Percentiles rank a stretch among this genome's conserved stretches.
These are phyloP conservation scores for Collybiopsis luxurians DNA, from an alignment of 768 basidiomycete species.

Conservation along the genomic window DNA sequence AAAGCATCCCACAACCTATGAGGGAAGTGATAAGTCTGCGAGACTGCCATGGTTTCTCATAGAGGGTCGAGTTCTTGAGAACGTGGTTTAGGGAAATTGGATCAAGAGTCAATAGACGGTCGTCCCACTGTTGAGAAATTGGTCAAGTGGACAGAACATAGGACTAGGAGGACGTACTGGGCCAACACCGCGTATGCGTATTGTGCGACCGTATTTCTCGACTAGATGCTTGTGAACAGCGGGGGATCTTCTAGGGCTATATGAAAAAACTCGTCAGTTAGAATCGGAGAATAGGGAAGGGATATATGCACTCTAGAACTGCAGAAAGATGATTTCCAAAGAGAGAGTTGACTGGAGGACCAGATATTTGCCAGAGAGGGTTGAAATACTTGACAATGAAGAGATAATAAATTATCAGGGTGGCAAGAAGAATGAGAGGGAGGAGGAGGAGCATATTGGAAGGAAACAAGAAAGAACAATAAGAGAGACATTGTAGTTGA, in stretches of 20 bases:
- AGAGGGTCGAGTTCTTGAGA: slow-evolving; percentile 65
- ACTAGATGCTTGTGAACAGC: slow-evolving; percentile 51
- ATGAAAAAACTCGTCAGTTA: neutral
- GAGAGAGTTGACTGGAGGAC: slow-evolving; percentile 51
- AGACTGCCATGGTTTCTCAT: slow-evolving; percentile 84
- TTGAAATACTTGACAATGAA: slow-evolving; percentile 34
- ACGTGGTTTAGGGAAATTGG: slow-evolving; percentile 73
- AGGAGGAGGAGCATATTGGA: slow-evolving; percentile 3
- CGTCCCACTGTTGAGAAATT: slow-evolving; percentile 56
- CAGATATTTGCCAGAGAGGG: slow-evolving; percentile 55
- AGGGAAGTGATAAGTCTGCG: slow-evolving; percentile 70
- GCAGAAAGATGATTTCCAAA: slow-evolving; percentile 53
- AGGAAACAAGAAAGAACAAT: neutral
- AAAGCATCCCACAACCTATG: slow-evolving; percentile 82
- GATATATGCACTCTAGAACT: slow-evolving; percentile 53
- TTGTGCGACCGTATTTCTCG: slow-evolving; percentile 62
- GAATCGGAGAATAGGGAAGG: neutral
- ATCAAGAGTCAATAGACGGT: slow-evolving; percentile 79
- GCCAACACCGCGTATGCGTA: slow-evolving; percentile 64
- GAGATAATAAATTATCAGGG: slow-evolving; percentile 27
- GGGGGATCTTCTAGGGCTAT: slow-evolving; percentile 52
- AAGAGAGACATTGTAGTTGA: slow-evolving; percentile 5
- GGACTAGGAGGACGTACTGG: slow-evolving; percentile 48
- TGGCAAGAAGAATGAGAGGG: slow-evolving; percentile 7
- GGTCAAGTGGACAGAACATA: neutral